Conservation (phyloP, 2,329 filamentous ascomycete genomes). For the Pseudogymnoascus sp. region DNA sequence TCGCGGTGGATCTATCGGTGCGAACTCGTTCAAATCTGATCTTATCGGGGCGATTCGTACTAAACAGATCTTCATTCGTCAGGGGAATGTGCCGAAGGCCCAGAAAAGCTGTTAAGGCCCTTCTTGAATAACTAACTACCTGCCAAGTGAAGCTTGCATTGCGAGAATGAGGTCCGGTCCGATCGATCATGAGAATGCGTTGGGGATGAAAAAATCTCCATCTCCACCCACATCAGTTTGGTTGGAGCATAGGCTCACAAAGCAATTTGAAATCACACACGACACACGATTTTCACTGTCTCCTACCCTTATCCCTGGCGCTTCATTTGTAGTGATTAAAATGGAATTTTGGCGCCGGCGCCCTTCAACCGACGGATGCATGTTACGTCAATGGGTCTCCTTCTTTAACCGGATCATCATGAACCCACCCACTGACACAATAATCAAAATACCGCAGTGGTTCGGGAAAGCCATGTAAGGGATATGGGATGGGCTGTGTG, state of each 20-base stretch:
- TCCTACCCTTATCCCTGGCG: not conserved
- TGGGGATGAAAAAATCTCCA: not conserved
- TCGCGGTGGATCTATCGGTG: not conserved
- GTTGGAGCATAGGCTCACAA: not conserved
- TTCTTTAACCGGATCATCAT: not conserved
- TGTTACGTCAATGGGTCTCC: not conserved
- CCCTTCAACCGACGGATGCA: not conserved
- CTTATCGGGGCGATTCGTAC: not conserved
- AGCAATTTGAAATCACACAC: conserved; percentile 4
- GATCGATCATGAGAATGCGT: not conserved
- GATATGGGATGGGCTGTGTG: not conserved
- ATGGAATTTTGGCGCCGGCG: not conserved
- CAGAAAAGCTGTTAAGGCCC: not conserved
- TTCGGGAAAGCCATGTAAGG: not conserved
- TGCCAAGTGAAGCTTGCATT: not conserved
- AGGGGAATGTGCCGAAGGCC: not conserved
- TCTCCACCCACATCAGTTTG: not conserved
- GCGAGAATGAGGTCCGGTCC: not conserved
- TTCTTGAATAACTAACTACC: not conserved
- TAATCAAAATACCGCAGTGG: not conserved
- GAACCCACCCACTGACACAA: not conserved
- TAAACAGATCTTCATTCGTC: not conserved
- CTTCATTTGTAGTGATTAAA: not conserved
- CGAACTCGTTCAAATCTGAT: not conserved
- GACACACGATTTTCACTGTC: not conserved